Conservation (phyloP, 441 rosid species). For the Euphorbia celastroides region DNA sequence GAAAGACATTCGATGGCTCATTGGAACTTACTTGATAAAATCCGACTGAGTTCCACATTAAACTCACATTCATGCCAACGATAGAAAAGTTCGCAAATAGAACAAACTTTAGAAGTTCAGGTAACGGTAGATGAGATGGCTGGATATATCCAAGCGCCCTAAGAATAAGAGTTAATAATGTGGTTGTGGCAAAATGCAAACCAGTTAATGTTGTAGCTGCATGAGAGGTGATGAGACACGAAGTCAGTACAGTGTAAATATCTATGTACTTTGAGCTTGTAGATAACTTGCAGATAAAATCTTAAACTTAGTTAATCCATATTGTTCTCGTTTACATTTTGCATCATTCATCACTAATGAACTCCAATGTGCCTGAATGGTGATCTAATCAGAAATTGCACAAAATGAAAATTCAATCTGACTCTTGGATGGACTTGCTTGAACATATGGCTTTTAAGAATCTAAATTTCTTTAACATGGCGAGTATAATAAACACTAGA, state of each 20-base stretch:
- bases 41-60: constrained; percentile 99
- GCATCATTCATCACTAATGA: not conserved
- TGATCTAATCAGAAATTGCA: not conserved
- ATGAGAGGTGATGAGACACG: constrained; percentile 18
- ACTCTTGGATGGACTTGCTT: not conserved
- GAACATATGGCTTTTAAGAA: not conserved
- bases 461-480: not conserved
- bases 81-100: constrained; percentile 90
- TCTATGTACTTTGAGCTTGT: not conserved
- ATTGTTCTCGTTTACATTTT: not conserved
- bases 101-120: constrained; percentile 77
- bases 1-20: not conserved
- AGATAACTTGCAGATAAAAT: not conserved
- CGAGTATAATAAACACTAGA: not conserved
- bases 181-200: constrained; percentile 93
- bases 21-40: constrained; percentile 75
- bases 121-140: constrained; percentile 61
- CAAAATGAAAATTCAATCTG: not conserved
- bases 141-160: constrained; percentile 86
- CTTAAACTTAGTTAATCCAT: not conserved
- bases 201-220: constrained; percentile 98
- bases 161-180: constrained; percentile 63
- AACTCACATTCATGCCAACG: constrained; percentile 97
- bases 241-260: constrained; percentile 19
- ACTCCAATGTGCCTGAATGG: not conserved